Base-by-base conservation (phyloP, 2,329 filamentous ascomycete genomes). In the Colletotrichum tropicale region DNA sequence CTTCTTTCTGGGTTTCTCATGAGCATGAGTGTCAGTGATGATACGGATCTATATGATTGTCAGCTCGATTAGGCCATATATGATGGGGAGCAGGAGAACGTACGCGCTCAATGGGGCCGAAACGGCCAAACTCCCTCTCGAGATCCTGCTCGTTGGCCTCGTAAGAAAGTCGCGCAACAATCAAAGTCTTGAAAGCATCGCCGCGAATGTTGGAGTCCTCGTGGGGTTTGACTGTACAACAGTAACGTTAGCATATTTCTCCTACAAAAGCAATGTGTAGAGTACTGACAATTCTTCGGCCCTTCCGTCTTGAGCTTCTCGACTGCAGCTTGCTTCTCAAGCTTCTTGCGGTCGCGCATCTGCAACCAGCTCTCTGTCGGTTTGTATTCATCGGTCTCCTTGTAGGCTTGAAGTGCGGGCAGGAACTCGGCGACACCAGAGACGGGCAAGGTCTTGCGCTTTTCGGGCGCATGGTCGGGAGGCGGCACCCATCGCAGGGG, bases 281-380 rank as follows among this genome's bases (percentile, higher is more conserved):
- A 12, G 24, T 10, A 74, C 74, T 24, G 10, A 77, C 93, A 95
- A 70, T 87, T 83, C 78, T 91, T 86, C 61, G 93, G 87, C 30
- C 88, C 92, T 72, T 95, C 92, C 0, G 88, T 91, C 38, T 93
- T 79, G 43, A 93, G 86, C 77, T 90, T 90, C 84, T 95, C 90
- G 76, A 94, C 87, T 70, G 89, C 89, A 75, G 92, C 90, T 84
- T 93, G 91, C 87, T 96, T 96, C 88, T 98, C 96, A 60, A 89
- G 84, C 88, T 94, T 95, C 83, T 95, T 91, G 78, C 96, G 93
- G 85, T 98, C 95, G 86, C 95, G 94, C 81, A 91, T 91, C 87
- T 98, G 93, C 80, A 98, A 89, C 95, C 96, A 98, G 84, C 96
- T 98, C 86, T 98, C 97, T 2, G 95, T 98, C 6, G 96, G 93